Evolutionary conservation across 2,329 filamentous ascomycete genomes (phyloP), one percentile per base, ranked within the genome.

Genomic region (Pestalotiopsis sp.): DNA sequence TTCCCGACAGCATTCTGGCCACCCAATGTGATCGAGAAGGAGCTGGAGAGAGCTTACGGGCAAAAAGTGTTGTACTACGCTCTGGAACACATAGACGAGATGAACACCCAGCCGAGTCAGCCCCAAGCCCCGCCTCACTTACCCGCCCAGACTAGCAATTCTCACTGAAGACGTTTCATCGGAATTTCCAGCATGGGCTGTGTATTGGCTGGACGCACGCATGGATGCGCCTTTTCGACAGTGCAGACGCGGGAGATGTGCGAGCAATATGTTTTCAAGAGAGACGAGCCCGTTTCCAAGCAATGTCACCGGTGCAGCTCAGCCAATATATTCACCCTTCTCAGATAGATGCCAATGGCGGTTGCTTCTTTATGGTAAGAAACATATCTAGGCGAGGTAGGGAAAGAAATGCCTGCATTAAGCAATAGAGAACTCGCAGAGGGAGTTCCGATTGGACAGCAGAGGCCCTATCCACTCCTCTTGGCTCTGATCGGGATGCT

Each of bases 381-480:
- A 49, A 2, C n/a, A 52, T n/a, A 52, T 52, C 3, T 52, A 45
- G 41, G 12, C 13, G 13, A 45, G 41, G 45, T 23, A 52, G 17
- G 17, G n/a, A 52, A 52, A 52, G 45, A 52, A 52, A 9, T n/a
- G 45, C 14, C 45, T 52, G 45, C 45, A 52, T 52, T n/a, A n/a
- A 52, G 45, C 45, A 52, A 23, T 7, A n/a, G n/a, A 23, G 17
- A n/a, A 52, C 45, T 23, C 45, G 45, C 25, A 39, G 14, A 17
- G n/a, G 36, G 25, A 62, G 27, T 27, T 62, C 59, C 59, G 59
- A 62, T 62, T 62, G 59, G 59, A 39, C 12, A 6, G 59, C 27
- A 36, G 36, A n/a, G 59, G n/a, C 9, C 59, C 59, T n/a, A 20
- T 20, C 31, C 59, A 62, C 23, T 49, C n/a, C 25, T 39, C 25